Base-by-base conservation (phyloP, 208 protist species). In the Leptomonas pyrrhocoris region DNA sequence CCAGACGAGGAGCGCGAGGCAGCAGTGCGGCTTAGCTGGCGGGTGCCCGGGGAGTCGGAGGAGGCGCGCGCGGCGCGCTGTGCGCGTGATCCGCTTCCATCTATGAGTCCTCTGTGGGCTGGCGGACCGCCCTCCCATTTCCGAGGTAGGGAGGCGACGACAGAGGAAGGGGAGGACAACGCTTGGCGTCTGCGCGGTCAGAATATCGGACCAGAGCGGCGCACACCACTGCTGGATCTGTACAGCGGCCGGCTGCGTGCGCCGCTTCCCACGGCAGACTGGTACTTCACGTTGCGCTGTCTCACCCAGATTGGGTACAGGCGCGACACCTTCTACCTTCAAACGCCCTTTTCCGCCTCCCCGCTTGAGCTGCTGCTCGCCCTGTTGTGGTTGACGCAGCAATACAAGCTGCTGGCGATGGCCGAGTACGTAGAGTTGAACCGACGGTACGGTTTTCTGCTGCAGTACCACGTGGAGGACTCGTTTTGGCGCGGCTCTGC, bases 371-470 rank as follows among this genome's bases (percentile, higher is more conserved):
- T 95, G 23, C 28, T 95, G 36, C 73, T 95, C 23, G 85, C 76
- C 8, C 63, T 95, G n/a, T 73, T 95, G 15, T 95, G 90, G 90
- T 65, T 92, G 45, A 92, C 90, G 28, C 76, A 81, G 64, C 65
- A 80, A 57, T 93, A 89, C 73, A 77, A 83, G 58, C 65, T 93
- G 25, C 43, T 92, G 23, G 79, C 78, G 0, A 77, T 87, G 1
- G 85, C 81, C 7, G 90, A 95, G 77, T 83, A 87, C 48, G 85
- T 95, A 34, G 79, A 84, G 65, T 42, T 95, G 11, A 78, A 77
- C 58, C 58, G 69, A 28, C 56, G 53, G 18, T 92, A 84, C 54
- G 50, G 68, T 4, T 94, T 90, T 70, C 56, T 94, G 28, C 79
- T 94, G 18, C 64, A 64, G 31, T 74, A 74, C 27, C 71, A 71